A percentile compares a stretch with the other conserved stretches of the same genome.
Conservation (phyloP, 2,329 filamentous ascomycete species). For the Septoria petroselini region DNA sequence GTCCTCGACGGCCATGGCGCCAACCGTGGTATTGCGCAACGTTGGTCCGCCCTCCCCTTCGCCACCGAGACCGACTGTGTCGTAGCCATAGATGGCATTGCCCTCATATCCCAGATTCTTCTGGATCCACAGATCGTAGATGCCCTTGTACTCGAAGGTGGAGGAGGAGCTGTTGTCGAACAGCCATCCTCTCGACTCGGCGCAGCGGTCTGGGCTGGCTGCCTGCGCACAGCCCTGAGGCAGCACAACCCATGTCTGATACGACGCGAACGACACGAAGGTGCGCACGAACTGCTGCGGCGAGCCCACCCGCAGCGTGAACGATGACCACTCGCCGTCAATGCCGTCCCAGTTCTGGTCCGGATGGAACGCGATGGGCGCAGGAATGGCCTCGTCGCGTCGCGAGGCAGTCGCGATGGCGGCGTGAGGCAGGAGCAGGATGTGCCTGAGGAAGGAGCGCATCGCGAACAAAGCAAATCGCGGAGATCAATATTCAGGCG, state of each 20-base stretch:
- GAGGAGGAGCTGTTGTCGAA: constrained; percentile 55
- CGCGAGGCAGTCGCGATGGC: constrained; percentile 12
- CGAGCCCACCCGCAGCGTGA: constrained; percentile 58
- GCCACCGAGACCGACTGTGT: constrained; percentile 44
- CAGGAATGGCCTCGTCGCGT: constrained; percentile 20
- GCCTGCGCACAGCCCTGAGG: constrained; percentile 53
- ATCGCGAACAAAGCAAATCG: neutral
- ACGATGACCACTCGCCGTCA: constrained; percentile 70
- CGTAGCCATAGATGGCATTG: constrained; percentile 64
- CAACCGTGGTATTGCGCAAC: constrained; percentile 45
- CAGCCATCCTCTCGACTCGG: constrained; percentile 55
- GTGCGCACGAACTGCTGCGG: constrained; percentile 55
- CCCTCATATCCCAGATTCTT: constrained; percentile 55
- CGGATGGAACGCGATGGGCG: constrained; percentile 33
- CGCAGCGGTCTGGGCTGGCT: constrained; percentile 46
- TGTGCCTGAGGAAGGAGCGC: constrained; percentile 17
- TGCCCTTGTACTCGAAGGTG: constrained; percentile 58
- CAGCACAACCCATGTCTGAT: constrained; percentile 68
- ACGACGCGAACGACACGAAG: constrained; percentile 63
- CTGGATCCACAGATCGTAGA: constrained; percentile 59
- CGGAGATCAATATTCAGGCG: neutral
- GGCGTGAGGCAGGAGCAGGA: constrained; percentile 28
- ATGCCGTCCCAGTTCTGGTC: constrained; percentile 52
- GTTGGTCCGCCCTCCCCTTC: constrained; percentile 42
- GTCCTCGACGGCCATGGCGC: constrained; percentile 40